Base-by-base conservation (phyloP, 495 filamentous ascomycete genomes). In the Paragyromitra xinjiangensis region DNA sequence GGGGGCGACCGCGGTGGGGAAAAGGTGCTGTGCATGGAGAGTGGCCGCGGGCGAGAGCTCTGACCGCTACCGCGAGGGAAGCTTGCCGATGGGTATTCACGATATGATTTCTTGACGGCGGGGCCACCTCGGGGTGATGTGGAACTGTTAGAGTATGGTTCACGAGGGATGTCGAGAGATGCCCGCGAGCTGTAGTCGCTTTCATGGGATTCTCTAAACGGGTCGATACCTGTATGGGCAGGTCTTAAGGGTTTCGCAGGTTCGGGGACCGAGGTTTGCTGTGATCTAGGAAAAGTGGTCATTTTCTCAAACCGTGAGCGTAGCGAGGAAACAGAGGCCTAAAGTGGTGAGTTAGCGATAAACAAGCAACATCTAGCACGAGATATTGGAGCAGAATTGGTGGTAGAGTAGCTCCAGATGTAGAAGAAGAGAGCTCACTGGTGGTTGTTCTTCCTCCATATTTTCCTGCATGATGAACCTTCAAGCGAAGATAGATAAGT, bases 251-350 rank as follows among this genome's bases (percentile, higher is more conserved):
- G 83, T 78, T 83, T 69, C 83, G 82, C 73, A 83, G 82, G 78
- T 83, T 85, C 62, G 76, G 83, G 42, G 69, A 80, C 62, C 62
- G 75, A 80, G 51, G 85, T 81, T 62, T 85, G 75, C 26, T 83
- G 82, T 75, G 74, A 84, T 71, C 85, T 88, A 65, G 85, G 56
- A 29, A 62, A 81, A 77, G 88, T 89, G 48, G 91, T 88, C 83
- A 97, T 90, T 71, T 92, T 92, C 86, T 99, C 95, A 81, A 99
- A 99, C 82, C 95, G 92, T 53, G 94, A 95, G 61, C 93, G 88
- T 42, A 98, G 86, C 58, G 95, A 97, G 53, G 95, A 99, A 34
- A 99, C 95, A 0, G 95, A 82, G 64, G 80, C 80, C 80, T 82
- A 55, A 59, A 34, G 37, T n/a, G 58, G 34, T 65, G 24, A 65